phyloP scores from a whole-genome alignment of 1,284 basidiomycete species.

The Moniliophthora roreri region DNA sequence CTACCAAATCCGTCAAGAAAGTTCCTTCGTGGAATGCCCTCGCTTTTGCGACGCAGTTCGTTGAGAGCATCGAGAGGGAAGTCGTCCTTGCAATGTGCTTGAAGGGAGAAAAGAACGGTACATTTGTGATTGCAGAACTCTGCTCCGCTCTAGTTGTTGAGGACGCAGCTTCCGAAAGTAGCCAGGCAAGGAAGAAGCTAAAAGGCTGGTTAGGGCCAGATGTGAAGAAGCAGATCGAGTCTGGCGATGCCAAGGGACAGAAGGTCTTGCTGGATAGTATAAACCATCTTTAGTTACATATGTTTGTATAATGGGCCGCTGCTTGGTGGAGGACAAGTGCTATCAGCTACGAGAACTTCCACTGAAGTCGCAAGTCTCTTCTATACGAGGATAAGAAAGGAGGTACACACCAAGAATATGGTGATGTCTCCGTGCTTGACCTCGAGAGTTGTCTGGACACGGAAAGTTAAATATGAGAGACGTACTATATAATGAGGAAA shows the following conservation, averaged over 20 bases:
- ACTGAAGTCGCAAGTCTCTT: too few relatives aligned
- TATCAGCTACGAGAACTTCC: too few relatives aligned
- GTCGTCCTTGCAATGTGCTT: constrained; percentile 58
- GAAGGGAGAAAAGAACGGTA: constrained; percentile 54
- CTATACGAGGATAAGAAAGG: too few relatives aligned
- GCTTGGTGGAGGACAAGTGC: not conserved
- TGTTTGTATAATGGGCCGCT: constrained; percentile 17
- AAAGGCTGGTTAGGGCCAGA: constrained; percentile 56
- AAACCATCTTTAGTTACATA: not conserved
- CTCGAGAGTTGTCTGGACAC: too few relatives aligned
- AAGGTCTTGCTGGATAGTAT: constrained; percentile 51
- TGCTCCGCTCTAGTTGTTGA: constrained; percentile 59
- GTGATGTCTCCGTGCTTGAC: too few relatives aligned
- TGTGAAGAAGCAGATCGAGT: constrained; percentile 39
- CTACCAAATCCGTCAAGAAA: constrained; percentile 51
- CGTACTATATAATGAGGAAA: too few relatives aligned
- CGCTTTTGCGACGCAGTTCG: constrained; percentile 59
- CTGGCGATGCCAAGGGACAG: constrained; percentile 53
- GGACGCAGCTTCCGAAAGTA: constrained; percentile 36
- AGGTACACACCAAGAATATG: too few relatives aligned
- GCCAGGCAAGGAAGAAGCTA: constrained; percentile 42
- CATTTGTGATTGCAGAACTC: constrained; percentile 80
- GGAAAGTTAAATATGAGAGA: too few relatives aligned
- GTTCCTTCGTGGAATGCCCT: constrained; percentile 53
- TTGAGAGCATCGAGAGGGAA: constrained; percentile 57